Percentiles rank a stretch among this genome's conserved stretches.
These are phyloP conservation scores for Coemansia sp. DNA, from an alignment of 192 early-diverging fungal genomes.

Conservation along the genomic window DNA sequence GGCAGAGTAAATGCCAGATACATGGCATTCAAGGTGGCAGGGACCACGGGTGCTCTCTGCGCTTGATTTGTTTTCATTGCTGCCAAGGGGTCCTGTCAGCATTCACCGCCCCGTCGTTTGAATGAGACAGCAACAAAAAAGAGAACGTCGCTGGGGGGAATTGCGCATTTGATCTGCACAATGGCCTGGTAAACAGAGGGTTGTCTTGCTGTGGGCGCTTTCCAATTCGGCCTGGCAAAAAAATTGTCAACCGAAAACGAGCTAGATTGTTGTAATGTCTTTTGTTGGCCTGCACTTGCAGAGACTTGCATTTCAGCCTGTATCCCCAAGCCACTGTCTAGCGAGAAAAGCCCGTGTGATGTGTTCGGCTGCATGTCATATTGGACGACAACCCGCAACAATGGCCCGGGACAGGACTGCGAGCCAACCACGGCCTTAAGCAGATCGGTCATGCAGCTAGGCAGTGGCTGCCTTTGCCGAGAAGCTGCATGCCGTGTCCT, in stretches of 20 bases:
- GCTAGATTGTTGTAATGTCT: conserved; percentile 5
- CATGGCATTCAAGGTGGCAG: background rate
- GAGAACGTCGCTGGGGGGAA: background rate
- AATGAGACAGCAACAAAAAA: conserved; percentile 1
- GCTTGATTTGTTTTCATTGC: background rate
- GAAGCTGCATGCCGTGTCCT: background rate
- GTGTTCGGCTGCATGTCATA: background rate
- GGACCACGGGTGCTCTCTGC: conserved; percentile 3
- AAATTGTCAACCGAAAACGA: conserved; percentile 1
- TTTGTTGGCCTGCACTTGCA: background rate
- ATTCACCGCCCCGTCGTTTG: background rate
- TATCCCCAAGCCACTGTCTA: background rate
- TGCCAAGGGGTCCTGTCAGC: conserved; percentile 3
- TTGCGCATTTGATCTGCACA: conserved; percentile 5
- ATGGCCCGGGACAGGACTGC: background rate
- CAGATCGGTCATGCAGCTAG: background rate
- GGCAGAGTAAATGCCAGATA: background rate
- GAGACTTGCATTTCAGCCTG: background rate
- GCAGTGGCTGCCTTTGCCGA: background rate
- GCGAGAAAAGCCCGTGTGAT: background rate
- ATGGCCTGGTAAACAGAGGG: conserved; percentile 1
- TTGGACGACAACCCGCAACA: background rate
- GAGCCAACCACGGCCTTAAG: background rate
- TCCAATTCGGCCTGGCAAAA: background rate
- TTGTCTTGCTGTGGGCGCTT: background rate